Evolutionary conservation across 305 asterid genomes (phyloP), one percentile per base, ranked within the genome.

Genomic region (Striga hermonthica): DNA sequence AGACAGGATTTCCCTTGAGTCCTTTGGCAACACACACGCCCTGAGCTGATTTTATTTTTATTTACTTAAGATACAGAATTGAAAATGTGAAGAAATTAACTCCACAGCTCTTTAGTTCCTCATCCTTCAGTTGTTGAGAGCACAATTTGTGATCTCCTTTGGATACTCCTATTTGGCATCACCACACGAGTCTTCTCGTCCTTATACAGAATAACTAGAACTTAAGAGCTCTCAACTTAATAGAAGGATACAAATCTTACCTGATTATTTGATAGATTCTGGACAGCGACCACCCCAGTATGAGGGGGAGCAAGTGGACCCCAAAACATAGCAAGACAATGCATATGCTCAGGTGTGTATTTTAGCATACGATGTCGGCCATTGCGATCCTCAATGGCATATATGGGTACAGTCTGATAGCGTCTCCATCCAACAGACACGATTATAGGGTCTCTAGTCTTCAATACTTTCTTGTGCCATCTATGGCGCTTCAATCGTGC

Each of bases 371-470:
- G 95, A 74, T 81, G 85, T 41, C 97, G 96, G 60, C 96, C 95
- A 78, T 93, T 93, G n/a, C 60, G 83, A 72, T 93, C 99, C 84
- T 93, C 99, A 71, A 86, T 90, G 69, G 95, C 91, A 82, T 88
- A 93, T 72, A 90, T 59, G n/a, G 97, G 99, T 47, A 83, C 69
- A 63, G 99, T 93, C 76, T 93, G 99, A 76, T 88, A 93, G 13
- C 96, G 95, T 61, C 99, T 91, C 99, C 99, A 93, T 65, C 99
- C 99, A 80, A 93, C 79, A 47, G 99, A 93, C 78, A 93, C 90
- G 77, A 90, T 90, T 58, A 93, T 83, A 12, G 99, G 97, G 78
- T 93, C 99, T 84, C 99, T 86, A 56, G 96, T 90, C 82, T 90
- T 93, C 79, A 93, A 66, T 48, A 93, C 91, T 81, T 90, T 93